Evolutionary conservation across 805 yeast genomes (phyloP).

Genomic region (Naumovozyma castellii): DNA sequence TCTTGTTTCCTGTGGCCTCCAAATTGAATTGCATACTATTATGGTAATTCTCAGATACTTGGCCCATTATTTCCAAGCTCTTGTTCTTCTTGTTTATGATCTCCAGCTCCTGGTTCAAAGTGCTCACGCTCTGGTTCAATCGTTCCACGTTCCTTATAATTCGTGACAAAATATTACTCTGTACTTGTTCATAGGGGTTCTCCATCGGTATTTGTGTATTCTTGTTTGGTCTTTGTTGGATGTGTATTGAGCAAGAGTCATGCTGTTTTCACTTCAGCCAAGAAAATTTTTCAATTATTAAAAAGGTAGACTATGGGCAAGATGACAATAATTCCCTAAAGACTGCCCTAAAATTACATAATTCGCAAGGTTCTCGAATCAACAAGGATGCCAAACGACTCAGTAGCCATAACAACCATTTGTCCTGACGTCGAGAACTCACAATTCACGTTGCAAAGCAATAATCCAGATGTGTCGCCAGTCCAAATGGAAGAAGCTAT

Average conservation of each 20-base stretch:
- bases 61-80: constrained; percentile 61
- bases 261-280: background rate
- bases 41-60: constrained; percentile 71
- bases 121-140: constrained; percentile 59
- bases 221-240: background rate
- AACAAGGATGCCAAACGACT: constrained; percentile 18
- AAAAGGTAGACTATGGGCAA: too few species aligned
- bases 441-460: constrained; percentile 21
- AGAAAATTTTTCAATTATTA: too few species aligned
- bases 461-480: constrained; percentile 1
- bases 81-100: constrained; percentile 57
- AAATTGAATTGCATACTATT: constrained; percentile 63
- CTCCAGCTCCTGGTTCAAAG: constrained; percentile 51
- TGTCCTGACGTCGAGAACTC: constrained; percentile 27
- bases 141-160: constrained; percentile 71
- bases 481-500: background rate
- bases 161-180: constrained; percentile 63
- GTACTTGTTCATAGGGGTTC: constrained; percentile 79
- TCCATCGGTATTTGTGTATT: constrained; percentile 40
- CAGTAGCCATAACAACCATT: constrained; percentile 27
- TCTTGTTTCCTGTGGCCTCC: constrained; percentile 51
- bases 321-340: too few species aligned
- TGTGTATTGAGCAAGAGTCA: too few species aligned
- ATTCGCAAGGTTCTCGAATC: too few species aligned
- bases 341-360: too few species aligned